Evolutionary conservation across 139 green algal species (phyloP), one percentile per base, ranked within the genome.

Genomic region (Micromonas commoda): DNA sequence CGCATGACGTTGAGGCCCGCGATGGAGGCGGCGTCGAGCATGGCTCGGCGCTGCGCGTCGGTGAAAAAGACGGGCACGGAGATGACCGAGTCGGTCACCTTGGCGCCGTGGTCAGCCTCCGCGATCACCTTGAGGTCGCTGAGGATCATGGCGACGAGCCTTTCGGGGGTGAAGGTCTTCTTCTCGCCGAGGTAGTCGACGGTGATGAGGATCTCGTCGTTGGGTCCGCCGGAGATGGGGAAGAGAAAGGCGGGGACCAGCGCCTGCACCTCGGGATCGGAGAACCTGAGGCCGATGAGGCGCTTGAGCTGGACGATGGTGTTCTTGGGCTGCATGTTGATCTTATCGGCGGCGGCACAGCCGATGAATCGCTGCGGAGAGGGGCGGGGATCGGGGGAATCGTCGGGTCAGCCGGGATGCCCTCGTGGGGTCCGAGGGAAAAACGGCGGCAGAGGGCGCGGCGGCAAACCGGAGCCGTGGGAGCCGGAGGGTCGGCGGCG

Each of bases 251-350:
- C 67, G 1, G 64, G 3, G n/a, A 96, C 76, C 75, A 97, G 91
- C 32, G 73, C 37, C 82, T 97, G 91, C 24, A 97, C 87, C 16
- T 83, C 79, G 6, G 95, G 91, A 64, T 95, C 89, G 28, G 35
- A 71, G 71, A 95, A 98, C 76, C 89, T 89, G 79, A 91, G 92
- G 31, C 96, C 96, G 45, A 99, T 82, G 33, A 99, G 79, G 21
- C 93, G 90, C 85, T 99, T 99, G 51, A 99, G 77, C 79, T 96
- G 83, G 66, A 83, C 82, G 26, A 98, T 82, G 0, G 96, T 97
- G 86, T 98, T 97, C 78, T 91, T 91, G 5, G 92, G 91, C 82
- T 93, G 93, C 87, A 97, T 94, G 39, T 87, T 86, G 69, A 96
- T 76, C 71, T 90, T 75, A 32, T 86, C 85, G 20, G 86, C 85